A percentile compares a stretch with the other conserved stretches of the same genome.
Evolutionary conservation across 176 grass and related monocot species (phyloP).

Genomic region (Melocanna baccifera): DNA sequence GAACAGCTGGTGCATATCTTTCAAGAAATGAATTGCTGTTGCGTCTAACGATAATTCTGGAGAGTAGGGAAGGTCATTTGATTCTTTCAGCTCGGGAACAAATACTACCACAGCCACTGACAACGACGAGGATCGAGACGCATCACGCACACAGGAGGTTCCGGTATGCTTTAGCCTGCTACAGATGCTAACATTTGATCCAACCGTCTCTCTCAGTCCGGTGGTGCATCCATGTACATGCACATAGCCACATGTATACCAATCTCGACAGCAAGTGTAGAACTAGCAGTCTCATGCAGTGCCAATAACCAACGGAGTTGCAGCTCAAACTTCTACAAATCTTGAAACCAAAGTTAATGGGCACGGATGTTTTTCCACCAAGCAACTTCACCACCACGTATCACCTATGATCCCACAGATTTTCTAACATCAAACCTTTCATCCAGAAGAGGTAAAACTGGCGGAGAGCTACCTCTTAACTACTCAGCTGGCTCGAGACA

Average conservation of each 20-base stretch:
- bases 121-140: not conserved
- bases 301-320: not conserved
- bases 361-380: not conserved
- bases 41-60: constrained; percentile 13
- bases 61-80: not conserved
- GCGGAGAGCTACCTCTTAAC: constrained; percentile 12
- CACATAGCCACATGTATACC: not conserved
- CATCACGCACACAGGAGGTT: constrained; percentile 9
- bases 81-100: constrained; percentile 6
- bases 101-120: not conserved
- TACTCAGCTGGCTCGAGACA: not conserved
- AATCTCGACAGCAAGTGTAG: not conserved
- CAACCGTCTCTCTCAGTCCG: constrained; percentile 6
- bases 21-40: constrained; percentile 21
- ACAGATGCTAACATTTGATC: constrained; percentile 37
- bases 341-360: not conserved
- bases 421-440: not conserved
- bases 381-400: constrained; percentile 18
- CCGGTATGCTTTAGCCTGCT: constrained; percentile 9
- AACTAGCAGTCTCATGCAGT: not conserved
- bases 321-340: not conserved
- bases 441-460: not conserved
- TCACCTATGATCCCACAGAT: not conserved
- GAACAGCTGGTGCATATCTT: constrained; percentile 31
- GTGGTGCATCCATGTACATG: constrained; percentile 19